These are phyloP conservation scores for Thelonectria rubi DNA, from an alignment of 2,329 filamentous ascomycete genomes.

Conservation along the genomic window DNA sequence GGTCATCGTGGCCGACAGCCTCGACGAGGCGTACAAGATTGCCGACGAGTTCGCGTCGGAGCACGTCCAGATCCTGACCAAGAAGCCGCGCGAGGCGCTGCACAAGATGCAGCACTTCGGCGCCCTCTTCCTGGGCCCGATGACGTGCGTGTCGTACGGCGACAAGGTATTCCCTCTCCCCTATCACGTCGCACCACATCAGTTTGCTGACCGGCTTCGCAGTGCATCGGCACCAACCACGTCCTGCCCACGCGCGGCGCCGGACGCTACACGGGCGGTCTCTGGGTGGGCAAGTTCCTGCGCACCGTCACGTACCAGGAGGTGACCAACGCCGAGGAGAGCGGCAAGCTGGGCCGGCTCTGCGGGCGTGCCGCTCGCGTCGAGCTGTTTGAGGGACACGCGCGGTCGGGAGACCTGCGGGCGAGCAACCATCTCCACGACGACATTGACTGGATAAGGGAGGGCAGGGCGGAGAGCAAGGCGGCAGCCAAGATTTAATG, in stretches of 20 bases:
- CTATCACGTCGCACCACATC: not conserved
- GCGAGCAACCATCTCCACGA: slow-evolving; percentile 7
- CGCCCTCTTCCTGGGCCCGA: slow-evolving; percentile 23
- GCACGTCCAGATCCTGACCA: slow-evolving; percentile 27
- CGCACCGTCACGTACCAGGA: slow-evolving; percentile 30
- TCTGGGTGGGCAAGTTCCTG: slow-evolving; percentile 28
- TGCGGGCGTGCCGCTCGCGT: slow-evolving; percentile 25
- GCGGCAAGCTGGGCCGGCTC: slow-evolving; percentile 19
- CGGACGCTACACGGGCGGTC: slow-evolving; percentile 18
- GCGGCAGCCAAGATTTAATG: not conserved
- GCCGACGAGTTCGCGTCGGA: slow-evolving; percentile 26
- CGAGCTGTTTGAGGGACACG: slow-evolving; percentile 28
- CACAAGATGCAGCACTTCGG: slow-evolving; percentile 29
- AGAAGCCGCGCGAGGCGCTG: slow-evolving; percentile 20
- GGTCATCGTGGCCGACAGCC: slow-evolving; percentile 17
- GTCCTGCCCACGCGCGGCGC: slow-evolving; percentile 20
- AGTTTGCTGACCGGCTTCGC: no score
- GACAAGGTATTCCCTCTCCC: slow-evolving; percentile 19
- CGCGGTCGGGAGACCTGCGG: slow-evolving; percentile 26
- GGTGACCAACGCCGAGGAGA: slow-evolving; percentile 15
- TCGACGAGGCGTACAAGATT: slow-evolving; percentile 25
- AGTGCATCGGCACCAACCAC: slow-evolving; percentile 31
- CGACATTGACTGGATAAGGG: slow-evolving; percentile 13
- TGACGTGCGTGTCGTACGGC: slow-evolving; percentile 28
- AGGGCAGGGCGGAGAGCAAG: not conserved